Conservation (phyloP, 1,284 basidiomycete species). For the Agaricales sp. region DNA sequence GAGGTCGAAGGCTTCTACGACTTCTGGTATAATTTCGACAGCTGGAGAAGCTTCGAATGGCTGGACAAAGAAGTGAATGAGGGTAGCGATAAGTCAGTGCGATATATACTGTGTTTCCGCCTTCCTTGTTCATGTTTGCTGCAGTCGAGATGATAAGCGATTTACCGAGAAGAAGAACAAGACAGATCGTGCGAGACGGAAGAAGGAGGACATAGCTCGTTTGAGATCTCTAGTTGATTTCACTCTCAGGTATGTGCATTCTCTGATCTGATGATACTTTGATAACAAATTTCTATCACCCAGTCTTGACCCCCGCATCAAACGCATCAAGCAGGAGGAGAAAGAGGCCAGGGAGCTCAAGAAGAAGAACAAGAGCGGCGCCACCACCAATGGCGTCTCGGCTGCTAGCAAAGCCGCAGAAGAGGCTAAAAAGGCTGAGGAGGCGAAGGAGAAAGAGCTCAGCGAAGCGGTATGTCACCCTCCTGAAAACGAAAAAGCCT, state of each 20-base stretch:
- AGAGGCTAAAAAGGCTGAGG: conserved; percentile 66
- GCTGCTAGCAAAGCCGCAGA: conserved; percentile 45
- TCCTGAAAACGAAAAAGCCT: conserved; percentile 9
- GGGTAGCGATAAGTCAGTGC: conserved; percentile 81
- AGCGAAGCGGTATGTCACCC: conserved; percentile 44
- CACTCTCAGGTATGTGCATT: conserved; percentile 41
- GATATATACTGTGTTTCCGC: conserved; percentile 1
- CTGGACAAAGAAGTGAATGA: conserved; percentile 98
- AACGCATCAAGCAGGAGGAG: conserved; percentile 94
- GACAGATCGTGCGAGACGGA: conserved; percentile 87
- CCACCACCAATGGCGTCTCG: conserved; percentile 21
- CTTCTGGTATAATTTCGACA: conserved; percentile 99
- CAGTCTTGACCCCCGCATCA: conserved; percentile 89
- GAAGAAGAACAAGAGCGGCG: conserved; percentile 53
- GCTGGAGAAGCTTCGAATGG: conserved; percentile 98
- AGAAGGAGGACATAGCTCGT: conserved; percentile 97
- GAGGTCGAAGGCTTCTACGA: conserved; percentile 94
- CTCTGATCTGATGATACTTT: background rate
- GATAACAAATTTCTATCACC: no score
- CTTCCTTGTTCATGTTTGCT: conserved; percentile 4
- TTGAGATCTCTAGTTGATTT: conserved; percentile 84
- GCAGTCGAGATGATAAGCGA: conserved; percentile 93
- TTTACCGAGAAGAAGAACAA: conserved; percentile 99
- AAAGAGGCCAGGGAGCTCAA: conserved; percentile 93
- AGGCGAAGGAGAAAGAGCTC: conserved; percentile 56